phyloP scores from a whole-genome alignment of 495 filamentous ascomycete genomes.

The Pyrenula aspistea region DNA sequence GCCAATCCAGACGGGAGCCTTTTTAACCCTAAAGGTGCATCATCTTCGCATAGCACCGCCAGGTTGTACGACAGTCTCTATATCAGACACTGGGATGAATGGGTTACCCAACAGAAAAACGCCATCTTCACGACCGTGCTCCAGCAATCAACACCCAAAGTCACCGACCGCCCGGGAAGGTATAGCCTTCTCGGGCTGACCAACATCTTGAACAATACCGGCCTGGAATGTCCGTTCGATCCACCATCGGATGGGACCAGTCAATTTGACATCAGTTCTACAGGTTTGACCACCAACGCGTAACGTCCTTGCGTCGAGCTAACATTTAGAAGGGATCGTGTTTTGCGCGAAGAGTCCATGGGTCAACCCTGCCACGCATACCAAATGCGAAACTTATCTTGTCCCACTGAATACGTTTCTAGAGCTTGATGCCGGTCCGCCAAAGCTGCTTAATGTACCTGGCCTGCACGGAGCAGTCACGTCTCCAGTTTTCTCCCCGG shows the following conservation, averaged over 20 bases:
- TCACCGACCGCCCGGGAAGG: conserved; percentile 25
- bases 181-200: conserved; percentile 34
- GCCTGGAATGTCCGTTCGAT: conserved; percentile 37
- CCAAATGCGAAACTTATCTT: conserved; percentile 61
- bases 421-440: background rate
- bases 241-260: conserved; percentile 47
- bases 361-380: conserved; percentile 66
- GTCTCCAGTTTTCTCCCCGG: conserved; percentile 63
- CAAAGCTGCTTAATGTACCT: conserved; percentile 6
- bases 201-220: conserved; percentile 27
- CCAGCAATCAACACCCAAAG: conserved; percentile 29
- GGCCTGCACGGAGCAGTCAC: conserved; percentile 59
- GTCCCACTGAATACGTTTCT: conserved; percentile 25
- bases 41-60: conserved; percentile 38
- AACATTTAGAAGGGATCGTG: conserved; percentile 19
- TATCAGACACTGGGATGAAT: conserved; percentile 53
- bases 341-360: conserved; percentile 81
- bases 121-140: conserved; percentile 64
- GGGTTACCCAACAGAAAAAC: conserved; percentile 48
- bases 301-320: background rate
- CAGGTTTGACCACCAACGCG: conserved; percentile 1
- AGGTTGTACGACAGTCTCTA: conserved; percentile 42
- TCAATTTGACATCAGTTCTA: conserved; percentile 44
- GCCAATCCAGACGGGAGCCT: conserved; percentile 43
- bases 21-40: conserved; percentile 40